Conservation (phyloP, 495 filamentous ascomycete genomes). For the Penicillium robsamsonii region DNA sequence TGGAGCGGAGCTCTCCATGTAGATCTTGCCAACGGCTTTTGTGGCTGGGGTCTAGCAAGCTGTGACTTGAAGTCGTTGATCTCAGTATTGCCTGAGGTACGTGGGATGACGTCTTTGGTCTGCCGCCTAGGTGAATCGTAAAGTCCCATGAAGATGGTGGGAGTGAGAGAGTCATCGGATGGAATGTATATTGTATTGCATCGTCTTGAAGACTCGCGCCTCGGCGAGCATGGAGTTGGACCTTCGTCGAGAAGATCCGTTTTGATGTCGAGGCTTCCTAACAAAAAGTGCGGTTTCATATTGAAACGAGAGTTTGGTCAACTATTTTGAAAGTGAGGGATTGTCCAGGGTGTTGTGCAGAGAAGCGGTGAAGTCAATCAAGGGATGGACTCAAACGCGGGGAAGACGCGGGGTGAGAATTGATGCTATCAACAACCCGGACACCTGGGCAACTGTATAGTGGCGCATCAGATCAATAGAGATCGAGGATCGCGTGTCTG, state of each 20-base stretch:
- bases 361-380: slow-evolving; percentile 14
- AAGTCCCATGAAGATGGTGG: slow-evolving; percentile 43
- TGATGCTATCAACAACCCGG: background rate
- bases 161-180: slow-evolving; percentile 39
- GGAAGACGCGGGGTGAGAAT: background rate
- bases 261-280: slow-evolving; percentile 18
- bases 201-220: slow-evolving; percentile 22
- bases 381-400: slow-evolving; percentile 7
- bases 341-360: slow-evolving; percentile 5
- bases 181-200: slow-evolving; percentile 44
- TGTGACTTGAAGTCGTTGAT: slow-evolving; percentile 27
- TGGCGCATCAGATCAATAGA: background rate
- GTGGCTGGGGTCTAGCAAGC: slow-evolving; percentile 29
- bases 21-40: slow-evolving; percentile 28
- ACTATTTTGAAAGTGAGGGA: background rate
- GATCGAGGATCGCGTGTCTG: slow-evolving; percentile 1
- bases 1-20: slow-evolving; percentile 39
- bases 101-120: background rate
- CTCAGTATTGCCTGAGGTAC: slow-evolving; percentile 19
- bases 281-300: background rate
- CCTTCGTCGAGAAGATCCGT: slow-evolving; percentile 27
- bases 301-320: background rate
- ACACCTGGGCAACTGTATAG: background rate
- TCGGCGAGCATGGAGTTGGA: slow-evolving; percentile 32
- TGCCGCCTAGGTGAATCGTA: slow-evolving; percentile 36